Evolutionary conservation across 306 rosid genomes (phyloP), one percentile per base, ranked within the genome.

Genomic region (Pyrus communis): DNA sequence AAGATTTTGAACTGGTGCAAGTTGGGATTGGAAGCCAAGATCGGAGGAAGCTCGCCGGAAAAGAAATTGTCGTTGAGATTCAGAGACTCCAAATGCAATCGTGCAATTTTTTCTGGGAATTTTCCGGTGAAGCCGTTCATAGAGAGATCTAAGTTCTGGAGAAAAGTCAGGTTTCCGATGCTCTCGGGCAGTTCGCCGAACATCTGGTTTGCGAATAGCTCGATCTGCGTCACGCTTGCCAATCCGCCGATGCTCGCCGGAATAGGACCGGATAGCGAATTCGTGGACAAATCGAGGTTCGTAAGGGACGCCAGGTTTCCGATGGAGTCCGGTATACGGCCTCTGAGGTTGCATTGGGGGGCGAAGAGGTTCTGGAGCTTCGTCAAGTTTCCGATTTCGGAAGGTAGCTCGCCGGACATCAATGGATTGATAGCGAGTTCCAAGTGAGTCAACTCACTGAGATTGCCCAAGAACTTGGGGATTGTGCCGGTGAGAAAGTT

Each of bases 131-230:
- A 82, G 38, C 49, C 70, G 83, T 95, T 90, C 81, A 85, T 84
- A 42, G 99, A 95, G 67, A 92, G 70, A 58, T 95, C 97, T 6
- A 95, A 74, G 13, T 2, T 4, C 57, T 3, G 13, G 54, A 95
- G 85, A 78, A 17, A 76, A 17, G 63, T 83, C 67, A 92, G 87
- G 74, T 89, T 92, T 52, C 77, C 90, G 11, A 95, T 70, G 43
- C 83, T 87, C 51, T 74, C 86, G 3, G 99, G 99, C 21, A 95
- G 57, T 76, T 86, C 89, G 15, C 97, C 96, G 18, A 84, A 84
- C 27, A 95, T 70, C 13, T 72, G 71, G 71, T 95, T 95, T 0
- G 28, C 17, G 35, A 2, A 91, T 0, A 95, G 97, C 73, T 70
- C 82, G 35, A 95, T 82, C 45, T 74, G 75, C 18, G 77, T 4